Base-by-base conservation (phyloP, 2,329 filamentous ascomycete species). In the Periconia digitata region DNA sequence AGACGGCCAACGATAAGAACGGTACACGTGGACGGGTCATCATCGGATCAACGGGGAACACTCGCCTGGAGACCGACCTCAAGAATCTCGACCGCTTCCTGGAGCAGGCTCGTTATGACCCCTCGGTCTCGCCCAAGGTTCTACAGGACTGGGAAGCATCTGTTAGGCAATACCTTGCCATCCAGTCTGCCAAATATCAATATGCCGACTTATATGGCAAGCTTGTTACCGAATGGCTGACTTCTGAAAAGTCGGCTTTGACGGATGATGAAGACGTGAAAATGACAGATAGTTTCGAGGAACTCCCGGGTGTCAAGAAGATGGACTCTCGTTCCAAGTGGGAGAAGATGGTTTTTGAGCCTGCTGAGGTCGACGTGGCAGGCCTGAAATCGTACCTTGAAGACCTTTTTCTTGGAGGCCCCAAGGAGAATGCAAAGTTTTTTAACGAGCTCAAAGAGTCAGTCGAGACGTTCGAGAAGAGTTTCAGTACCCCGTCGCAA, bases 171-270 rank as follows among this genome's bases (percentile, higher is more conserved):
- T 63, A 72, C 44, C 59, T 73, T 6, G 57, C 63, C 3, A 46
- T 65, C 6, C 68, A 74, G 43, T 72, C 71, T 3, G 60, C 59
- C 43, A 71, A 68, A 46, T 70, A 59, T 27, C 51, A 66, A 24
- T 71, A 70, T 43, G 66, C 67, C 6, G 60, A 63, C 29, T 55
- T 71, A 3, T 72, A 70, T 29, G 68, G 66, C 17, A 63, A 68
- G 43, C 51, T 72, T 8, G 63, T 70, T 6, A 70, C 63, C 0
- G 66, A 72, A 43, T 72, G 68, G 69, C 58, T 69, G 6, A 61
- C 62, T 1, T 63, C 62, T 2, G 59, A 68, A 24, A 63, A 64
- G 44, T 24, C 34, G 16, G 23, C 49, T 7, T 13, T 32, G 27
- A 35, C 47, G 8, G 15, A 47, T 8, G 62, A 63, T 40, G 53